phyloP scores from a whole-genome alignment of 768 basidiomycete genomes.

The Cystoderma amianthinum region DNA sequence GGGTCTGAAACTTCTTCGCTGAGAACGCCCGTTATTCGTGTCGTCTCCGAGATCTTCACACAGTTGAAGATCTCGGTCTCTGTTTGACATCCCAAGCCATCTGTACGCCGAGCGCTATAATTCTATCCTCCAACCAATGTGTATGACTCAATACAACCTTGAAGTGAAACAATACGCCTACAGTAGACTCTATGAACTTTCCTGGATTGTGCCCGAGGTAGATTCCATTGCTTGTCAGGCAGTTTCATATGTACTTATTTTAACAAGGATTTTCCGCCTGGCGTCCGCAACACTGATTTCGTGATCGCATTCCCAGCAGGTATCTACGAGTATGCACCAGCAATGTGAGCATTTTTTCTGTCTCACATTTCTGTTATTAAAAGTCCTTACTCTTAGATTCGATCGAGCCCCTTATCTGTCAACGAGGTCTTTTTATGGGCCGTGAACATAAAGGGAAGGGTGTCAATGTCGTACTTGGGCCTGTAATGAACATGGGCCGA shows the following conservation, averaged over 20 bases:
- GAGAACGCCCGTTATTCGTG: too few relatives aligned
- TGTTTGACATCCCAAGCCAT: too few relatives aligned
- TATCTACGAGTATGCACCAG: too few relatives aligned
- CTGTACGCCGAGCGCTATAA: constrained; percentile 53
- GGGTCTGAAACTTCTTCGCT: too few relatives aligned
- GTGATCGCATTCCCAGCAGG: constrained; percentile 81
- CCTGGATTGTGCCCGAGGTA: constrained; percentile 72
- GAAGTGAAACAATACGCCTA: constrained; percentile 58
- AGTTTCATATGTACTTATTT: background rate
- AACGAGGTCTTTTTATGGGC: constrained; percentile 66
- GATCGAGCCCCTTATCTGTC: constrained; percentile 54
- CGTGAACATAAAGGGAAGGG: constrained; percentile 69
- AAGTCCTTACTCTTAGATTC: constrained; percentile 7
- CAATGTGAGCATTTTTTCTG: background rate
- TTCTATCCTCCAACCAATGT: background rate
- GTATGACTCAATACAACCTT: background rate
- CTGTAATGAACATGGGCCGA: constrained; percentile 68
- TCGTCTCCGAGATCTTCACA: too few relatives aligned
- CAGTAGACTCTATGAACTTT: constrained; percentile 38
- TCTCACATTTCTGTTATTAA: background rate
- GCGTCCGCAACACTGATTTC: constrained; percentile 69
- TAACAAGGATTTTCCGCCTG: constrained; percentile 66
- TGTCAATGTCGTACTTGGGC: constrained; percentile 56
- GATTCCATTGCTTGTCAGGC: constrained; percentile 3
- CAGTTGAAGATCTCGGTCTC: too few relatives aligned